phyloP scores from a whole-genome alignment of 2,329 filamentous ascomycete species.

The Aureobasidium sp. region DNA sequence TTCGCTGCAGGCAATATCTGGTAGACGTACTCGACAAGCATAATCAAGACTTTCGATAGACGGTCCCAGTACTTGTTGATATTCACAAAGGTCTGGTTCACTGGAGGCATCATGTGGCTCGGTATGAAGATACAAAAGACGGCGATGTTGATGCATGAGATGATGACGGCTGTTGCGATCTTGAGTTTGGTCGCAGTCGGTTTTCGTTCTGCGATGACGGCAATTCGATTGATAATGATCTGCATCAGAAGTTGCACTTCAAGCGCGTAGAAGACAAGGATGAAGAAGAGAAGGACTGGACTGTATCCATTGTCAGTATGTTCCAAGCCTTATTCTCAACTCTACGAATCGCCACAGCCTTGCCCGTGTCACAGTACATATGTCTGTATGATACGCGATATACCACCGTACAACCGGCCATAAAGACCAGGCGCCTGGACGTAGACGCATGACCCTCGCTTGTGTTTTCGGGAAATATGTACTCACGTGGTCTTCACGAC shows the following conservation, averaged over 20 bases:
- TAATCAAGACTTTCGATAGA: slow-evolving; percentile 32
- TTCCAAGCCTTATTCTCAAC: background rate
- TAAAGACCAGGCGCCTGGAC: too few species aligned
- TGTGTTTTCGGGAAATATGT: background rate
- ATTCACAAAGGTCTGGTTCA: slow-evolving; percentile 26
- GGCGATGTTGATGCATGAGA: slow-evolving; percentile 31
- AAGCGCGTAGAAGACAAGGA: slow-evolving; percentile 24
- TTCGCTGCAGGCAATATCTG: background rate
- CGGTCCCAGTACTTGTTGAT: slow-evolving; percentile 35
- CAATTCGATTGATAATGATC: slow-evolving; percentile 33
- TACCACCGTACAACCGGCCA: background rate
- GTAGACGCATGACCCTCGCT: background rate
- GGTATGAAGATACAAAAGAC: slow-evolving; percentile 33
- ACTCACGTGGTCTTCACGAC: slow-evolving; percentile 13
- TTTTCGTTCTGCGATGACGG: slow-evolving; percentile 22
- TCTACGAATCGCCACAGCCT: background rate
- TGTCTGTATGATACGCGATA: background rate
- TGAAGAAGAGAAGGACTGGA: slow-evolving; percentile 1
- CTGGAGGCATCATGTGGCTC: slow-evolving; percentile 27
- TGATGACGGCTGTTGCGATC: slow-evolving; percentile 31
- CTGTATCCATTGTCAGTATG: background rate
- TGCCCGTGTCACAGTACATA: background rate
- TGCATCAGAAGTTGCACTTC: slow-evolving; percentile 24
- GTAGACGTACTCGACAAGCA: slow-evolving; percentile 27
- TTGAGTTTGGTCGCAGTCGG: slow-evolving; percentile 29